Evolutionary conservation across 306 rosid species (phyloP), one percentile per base, ranked within the genome.

Genomic region (Luffa aegyptiaca): DNA sequence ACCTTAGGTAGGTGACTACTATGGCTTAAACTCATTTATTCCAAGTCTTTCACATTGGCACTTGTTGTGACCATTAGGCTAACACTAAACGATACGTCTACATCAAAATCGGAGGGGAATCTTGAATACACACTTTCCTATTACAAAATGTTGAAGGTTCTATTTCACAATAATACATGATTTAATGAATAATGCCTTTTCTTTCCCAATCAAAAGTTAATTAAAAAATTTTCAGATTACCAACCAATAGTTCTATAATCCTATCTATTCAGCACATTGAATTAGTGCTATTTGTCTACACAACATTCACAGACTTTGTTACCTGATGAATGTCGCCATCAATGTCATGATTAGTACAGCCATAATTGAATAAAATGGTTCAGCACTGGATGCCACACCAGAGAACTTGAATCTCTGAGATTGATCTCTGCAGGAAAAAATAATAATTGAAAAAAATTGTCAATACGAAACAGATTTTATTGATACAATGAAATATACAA

Each of bases 361-460:
- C 26, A 49, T 7, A 14, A 73, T 33, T 31, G 78, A 49, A 73
- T 73, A 45, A 33, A 73, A 73, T 49, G 78, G 45, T 8, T 73
- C 58, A 49, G 36, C 78, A 49, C 44, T 73, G 41, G 69, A 76
- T 57, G 52, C 66, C 53, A 12, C 89, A 58, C 73, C 73, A 46
- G 93, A 92, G 85, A 89, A 94, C 80, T 86, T 90, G 83, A 89
- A 84, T 87, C 91, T 90, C 86, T 92, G 94, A 81, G 96, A 86
- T 63, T 94, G 97, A 31, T 89, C 96, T 81, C 98, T 94, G 93
- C 85, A 48, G 6, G 31, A 73, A 73, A 86, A 45, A 88, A 81
- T 26, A 75, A 53, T n/a, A n/a, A n/a, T n/a, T n/a, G n/a, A 31
- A 35, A 73, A 16, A n/a, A 41, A 48, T 48, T 48, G 31, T 26